Evolutionary conservation across 2,329 filamentous ascomycete species (phyloP), one percentile per base, ranked within the genome.

Genomic region (Onygena corvina): DNA sequence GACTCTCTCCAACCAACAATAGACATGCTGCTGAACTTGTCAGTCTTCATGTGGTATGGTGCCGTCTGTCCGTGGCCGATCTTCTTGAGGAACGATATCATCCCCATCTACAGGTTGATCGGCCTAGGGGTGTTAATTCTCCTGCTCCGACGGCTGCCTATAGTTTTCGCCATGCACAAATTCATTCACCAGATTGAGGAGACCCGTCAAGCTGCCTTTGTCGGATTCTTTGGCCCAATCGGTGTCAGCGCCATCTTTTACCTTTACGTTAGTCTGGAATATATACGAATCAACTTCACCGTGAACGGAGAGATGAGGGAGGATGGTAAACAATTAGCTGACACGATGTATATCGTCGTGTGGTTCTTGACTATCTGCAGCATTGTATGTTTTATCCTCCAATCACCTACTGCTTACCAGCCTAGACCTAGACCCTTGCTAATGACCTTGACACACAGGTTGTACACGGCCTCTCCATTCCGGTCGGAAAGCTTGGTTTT

Each of bases 1-100:
- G 90, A 95, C 63, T 89, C 85, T 1, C 75, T 95, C n/a, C 88
- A 95, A 62, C 88, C 88, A 0, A 94, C 88, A 0, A 84, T 95
- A 40, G 88, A 95, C 63, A 94, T 94, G 87, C 74, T 95, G 1
- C 80, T 95, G 50, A 95, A 95, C 61, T 79, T 93, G 2, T 74
- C 81, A 14, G 77, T 95, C 33, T 95, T 95, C 64, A 79, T 94
- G 66, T 95, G 87, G 88, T 90, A 85, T 58, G 88, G 88, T 2
- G 86, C 86, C 0, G 78, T 89, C 8, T 86, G 83, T 51, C 89
- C 89, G 0, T 95, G 89, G 89, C 63, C 71, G 3, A 70, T 69
- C 21, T 94, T 95, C 56, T 65, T 74, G 0, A 57, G 73, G 56
- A 90, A 85, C 62, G 61, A 70, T 6, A 75, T 92, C 12, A 80